Evolutionary conservation across 352 stramenopile species (phyloP), one percentile per base, ranked within the genome.

Genomic region (Phytophthora lateralis): DNA sequence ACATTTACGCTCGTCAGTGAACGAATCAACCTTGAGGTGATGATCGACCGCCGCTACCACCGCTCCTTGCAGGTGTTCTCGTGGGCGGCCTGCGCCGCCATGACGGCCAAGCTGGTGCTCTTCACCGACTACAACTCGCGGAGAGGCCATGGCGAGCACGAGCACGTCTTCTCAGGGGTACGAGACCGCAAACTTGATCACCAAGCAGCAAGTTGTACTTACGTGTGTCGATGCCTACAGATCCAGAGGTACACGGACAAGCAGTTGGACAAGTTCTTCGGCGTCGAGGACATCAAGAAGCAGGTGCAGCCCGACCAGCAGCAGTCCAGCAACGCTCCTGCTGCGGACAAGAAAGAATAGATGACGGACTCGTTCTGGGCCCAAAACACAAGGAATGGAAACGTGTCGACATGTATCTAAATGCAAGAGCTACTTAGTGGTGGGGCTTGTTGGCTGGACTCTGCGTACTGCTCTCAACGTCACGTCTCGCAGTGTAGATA

Each of bases 191-290:
- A 27, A 38, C 4, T 18, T 44, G 24, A 48, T 8, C 18, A 5
- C 2, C 35, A 42, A 43, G 38, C 18, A 5, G 5, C 35, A 42
- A 43, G 38, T 47, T 12, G 15, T 51, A 51, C 21, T 41, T 30
- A 54, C 20, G 17, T 5, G 30, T 60, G n/a, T 38, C 35, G 55
- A 26, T 27, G 39, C 29, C 10, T 64, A 12, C 50, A 72, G 66
- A 74, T 93, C 43, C 88, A 96, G 59, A 66, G 72, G 60, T 96
- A 83, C 67, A 83, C 88, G 1, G 83, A 96, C 52, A 77, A 78
- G 56, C 89, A 94, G 43, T 66, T 95, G 44, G 88, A 96, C 75
- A 82, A 88, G 45, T 96, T 96, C 66, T 96, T 96, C 58, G 85
- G 87, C 37, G 88, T 96, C 30, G 78, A 93, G 24, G 71, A 75